Conservation (phyloP, 1,284 basidiomycete species). For the Tilletiopsis washingtonensis region DNA sequence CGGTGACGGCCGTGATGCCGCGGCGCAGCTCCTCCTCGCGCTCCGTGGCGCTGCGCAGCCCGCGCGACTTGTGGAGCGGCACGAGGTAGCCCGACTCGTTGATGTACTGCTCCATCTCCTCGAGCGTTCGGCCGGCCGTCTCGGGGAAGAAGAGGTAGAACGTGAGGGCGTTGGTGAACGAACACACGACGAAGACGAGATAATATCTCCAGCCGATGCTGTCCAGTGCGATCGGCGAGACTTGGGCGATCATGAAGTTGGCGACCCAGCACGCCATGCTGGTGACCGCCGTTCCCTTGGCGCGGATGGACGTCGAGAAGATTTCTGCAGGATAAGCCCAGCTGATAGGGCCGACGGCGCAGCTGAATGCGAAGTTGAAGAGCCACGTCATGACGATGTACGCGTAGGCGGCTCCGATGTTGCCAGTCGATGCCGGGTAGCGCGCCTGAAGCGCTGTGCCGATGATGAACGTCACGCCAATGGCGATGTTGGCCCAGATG, state of each 20-base stretch:
- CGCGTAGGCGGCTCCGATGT: conserved; percentile 12
- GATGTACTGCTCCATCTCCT: conserved; percentile 59
- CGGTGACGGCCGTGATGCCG: too few relatives aligned
- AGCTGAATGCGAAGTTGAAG: conserved; percentile 57
- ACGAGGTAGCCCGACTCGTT: conserved; percentile 54
- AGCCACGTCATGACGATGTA: conserved; percentile 50
- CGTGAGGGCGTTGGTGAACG: conserved; percentile 58
- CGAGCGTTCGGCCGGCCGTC: conserved; percentile 49
- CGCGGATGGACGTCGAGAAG: conserved; percentile 57
- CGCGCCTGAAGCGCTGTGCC: conserved; percentile 55
- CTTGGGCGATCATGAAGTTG: conserved; percentile 51
- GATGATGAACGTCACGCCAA: conserved; percentile 55
- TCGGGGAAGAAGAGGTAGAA: conserved; percentile 53
- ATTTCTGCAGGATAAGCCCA: conserved; percentile 50
- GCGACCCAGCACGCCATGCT: conserved; percentile 54
- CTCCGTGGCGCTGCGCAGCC: conserved; percentile 46
- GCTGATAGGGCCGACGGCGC: conserved; percentile 52
- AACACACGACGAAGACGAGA: conserved; percentile 59
- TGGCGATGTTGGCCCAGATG: conserved; percentile 55
- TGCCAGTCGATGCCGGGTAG: conserved; percentile 50
- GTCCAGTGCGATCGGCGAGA: conserved; percentile 48
- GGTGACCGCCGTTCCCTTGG: conserved; percentile 58
- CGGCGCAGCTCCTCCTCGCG: conserved; percentile 53
- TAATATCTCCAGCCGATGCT: conserved; percentile 50
- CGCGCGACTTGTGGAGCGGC: conserved; percentile 50